Percentiles rank a stretch among this genome's conserved stretches.
Evolutionary conservation across 2,329 filamentous ascomycete species (phyloP).

Genomic region (Polychaeton citri): DNA sequence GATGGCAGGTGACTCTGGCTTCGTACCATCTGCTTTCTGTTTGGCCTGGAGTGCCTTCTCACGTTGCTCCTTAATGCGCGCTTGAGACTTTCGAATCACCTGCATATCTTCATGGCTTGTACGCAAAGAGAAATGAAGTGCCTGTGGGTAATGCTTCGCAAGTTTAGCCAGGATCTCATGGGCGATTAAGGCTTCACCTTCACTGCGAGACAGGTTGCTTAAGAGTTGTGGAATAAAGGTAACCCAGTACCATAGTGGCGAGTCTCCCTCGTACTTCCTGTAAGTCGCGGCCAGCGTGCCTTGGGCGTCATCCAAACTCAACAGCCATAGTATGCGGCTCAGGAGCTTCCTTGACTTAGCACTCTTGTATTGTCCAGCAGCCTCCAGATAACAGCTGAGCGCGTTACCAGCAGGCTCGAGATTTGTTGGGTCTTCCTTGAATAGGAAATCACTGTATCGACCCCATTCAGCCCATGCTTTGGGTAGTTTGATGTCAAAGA

Average conservation of each 20-base stretch:
- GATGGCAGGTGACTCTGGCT: constrained; percentile 21
- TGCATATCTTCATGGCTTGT: constrained; percentile 92
- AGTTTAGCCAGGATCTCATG: constrained; percentile 82
- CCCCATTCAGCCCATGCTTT: constrained; percentile 99
- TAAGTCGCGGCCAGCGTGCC: constrained; percentile 75
- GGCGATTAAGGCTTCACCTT: constrained; percentile 69
- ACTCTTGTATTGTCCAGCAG: constrained; percentile 91
- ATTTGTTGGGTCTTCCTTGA: constrained; percentile 78
- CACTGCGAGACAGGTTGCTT: constrained; percentile 68
- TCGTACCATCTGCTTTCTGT: constrained; percentile 37
- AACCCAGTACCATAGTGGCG: constrained; percentile 98
- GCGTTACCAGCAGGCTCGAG: constrained; percentile 79
- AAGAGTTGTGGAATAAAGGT: constrained; percentile 96
- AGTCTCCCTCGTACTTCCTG: constrained; percentile 93
- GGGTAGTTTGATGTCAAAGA: constrained; percentile 86
- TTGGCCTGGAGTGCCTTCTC: constrained; percentile 46
- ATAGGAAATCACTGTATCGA: constrained; percentile 91
- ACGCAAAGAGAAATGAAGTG: constrained; percentile 86
- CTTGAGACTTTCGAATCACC: constrained; percentile 74
- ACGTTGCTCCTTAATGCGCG: constrained; percentile 42
- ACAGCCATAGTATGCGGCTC: constrained; percentile 83
- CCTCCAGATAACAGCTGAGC: constrained; percentile 90
- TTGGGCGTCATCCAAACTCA: constrained; percentile 83
- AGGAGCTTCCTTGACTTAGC: constrained; percentile 91
- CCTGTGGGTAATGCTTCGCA: constrained; percentile 86